phyloP scores from a whole-genome alignment of 2,329 filamentous ascomycete species.

The Sclerotinia subarctica region DNA sequence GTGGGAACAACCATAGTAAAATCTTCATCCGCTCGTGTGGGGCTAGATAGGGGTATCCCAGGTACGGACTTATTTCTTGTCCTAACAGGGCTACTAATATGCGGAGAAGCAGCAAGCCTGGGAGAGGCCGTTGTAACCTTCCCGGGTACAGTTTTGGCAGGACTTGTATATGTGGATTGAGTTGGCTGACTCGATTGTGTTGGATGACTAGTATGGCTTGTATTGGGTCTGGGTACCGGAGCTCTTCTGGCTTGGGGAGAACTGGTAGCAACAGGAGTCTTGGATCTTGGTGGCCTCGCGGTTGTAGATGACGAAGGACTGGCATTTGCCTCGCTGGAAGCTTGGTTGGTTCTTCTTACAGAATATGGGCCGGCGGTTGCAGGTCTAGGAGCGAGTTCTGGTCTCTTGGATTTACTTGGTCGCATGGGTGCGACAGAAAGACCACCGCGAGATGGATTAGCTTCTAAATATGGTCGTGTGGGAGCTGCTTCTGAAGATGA shows the following conservation, averaged over 20 bases:
- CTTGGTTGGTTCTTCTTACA: conserved; percentile 44
- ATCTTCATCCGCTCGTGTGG: conserved; percentile 50
- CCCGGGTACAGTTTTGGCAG: conserved; percentile 40
- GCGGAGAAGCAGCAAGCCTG: conserved; percentile 25
- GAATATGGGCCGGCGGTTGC: conserved; percentile 66
- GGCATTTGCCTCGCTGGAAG: conserved; percentile 34
- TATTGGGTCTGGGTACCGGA: conserved; percentile 35
- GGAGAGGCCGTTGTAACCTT: conserved; percentile 26
- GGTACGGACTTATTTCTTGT: conserved; percentile 26
- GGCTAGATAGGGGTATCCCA: conserved; percentile 38
- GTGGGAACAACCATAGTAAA: conserved; percentile 52
- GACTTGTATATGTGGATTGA: conserved; percentile 42
- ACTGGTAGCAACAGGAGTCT: conserved; percentile 48
- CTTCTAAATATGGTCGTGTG: conserved; percentile 45
- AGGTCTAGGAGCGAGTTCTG: conserved; percentile 55
- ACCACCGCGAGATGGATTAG: conserved; percentile 47
- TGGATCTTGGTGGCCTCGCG: conserved; percentile 44
- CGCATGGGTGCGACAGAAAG: conserved; percentile 64
- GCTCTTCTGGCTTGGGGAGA: conserved; percentile 39
- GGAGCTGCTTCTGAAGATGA: conserved; percentile 39
- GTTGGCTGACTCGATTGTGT: conserved; percentile 36
- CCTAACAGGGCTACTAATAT: conserved; percentile 28
- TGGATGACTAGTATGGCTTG: conserved; percentile 39
- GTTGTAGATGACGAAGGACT: conserved; percentile 38
- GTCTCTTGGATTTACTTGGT: conserved; percentile 51